Evolutionary conservation across 495 filamentous ascomycete species (phyloP).

Genomic region (Xylaria flabelliformis): DNA sequence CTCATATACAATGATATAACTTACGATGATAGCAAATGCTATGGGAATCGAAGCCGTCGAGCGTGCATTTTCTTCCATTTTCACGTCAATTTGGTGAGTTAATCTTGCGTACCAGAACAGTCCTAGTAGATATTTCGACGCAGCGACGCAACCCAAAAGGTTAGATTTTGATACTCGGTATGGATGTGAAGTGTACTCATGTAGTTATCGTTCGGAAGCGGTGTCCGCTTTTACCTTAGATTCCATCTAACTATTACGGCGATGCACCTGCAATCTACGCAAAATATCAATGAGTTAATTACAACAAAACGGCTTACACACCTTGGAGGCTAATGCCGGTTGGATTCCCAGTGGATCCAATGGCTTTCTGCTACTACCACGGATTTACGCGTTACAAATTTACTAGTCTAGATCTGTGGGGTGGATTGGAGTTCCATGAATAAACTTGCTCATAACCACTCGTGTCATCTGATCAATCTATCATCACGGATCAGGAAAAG

Average conservation of each 20-base stretch:
- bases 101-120: neutral
- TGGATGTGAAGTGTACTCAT: neutral
- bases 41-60: neutral
- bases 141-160: neutral
- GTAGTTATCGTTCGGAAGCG: neutral
- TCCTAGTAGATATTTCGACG: neutral
- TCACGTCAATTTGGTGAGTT: neutral
- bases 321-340: neutral
- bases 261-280: neutral
- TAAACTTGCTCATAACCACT: constrained; percentile 9
- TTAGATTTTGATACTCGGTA: neutral
- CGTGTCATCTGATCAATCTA: neutral
- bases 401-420: neutral
- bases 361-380: neutral
- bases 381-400: neutral
- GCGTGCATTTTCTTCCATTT: neutral
- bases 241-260: neutral
- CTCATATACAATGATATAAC: neutral
- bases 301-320: neutral
- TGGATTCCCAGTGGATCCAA: neutral
- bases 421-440: neutral
- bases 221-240: neutral
- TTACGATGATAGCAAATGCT: neutral
- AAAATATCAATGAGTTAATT: neutral
- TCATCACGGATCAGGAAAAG: neutral